Evolutionary conservation across 2,329 filamentous ascomycete species (phyloP).

Genomic region (Cercospora nicotianae): DNA sequence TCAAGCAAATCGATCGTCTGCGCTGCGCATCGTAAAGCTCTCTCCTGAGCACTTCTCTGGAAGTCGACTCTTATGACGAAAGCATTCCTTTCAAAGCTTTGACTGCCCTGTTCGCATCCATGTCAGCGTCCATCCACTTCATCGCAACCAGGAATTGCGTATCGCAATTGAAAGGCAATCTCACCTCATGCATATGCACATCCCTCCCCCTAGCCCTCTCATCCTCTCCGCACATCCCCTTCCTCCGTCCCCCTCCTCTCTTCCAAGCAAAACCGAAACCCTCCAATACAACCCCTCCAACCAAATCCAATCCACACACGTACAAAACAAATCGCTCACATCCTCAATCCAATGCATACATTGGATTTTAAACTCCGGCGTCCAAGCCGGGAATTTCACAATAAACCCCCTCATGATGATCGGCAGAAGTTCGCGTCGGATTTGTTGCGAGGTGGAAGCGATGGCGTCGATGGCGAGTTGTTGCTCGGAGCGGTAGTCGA

Average conservation of each 20-base stretch:
- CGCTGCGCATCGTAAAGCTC: constrained; percentile 4
- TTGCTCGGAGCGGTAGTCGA: constrained; percentile 13
- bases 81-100: constrained; percentile 4
- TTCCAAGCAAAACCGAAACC: constrained; percentile 6
- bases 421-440: constrained; percentile 17
- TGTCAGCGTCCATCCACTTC: neutral
- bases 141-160: too few relatives aligned
- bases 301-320: constrained; percentile 24
- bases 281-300: constrained; percentile 25
- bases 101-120: neutral
- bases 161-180: too few relatives aligned
- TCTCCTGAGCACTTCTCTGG: constrained; percentile 10
- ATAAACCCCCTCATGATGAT: constrained; percentile 19
- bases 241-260: neutral
- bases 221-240: constrained; percentile 14
- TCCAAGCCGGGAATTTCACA: constrained; percentile 25
- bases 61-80: constrained; percentile 22
- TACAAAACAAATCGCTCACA: constrained; percentile 19
- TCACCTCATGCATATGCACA: constrained; percentile 15
- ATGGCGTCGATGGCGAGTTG: constrained; percentile 20
- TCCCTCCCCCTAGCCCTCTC: constrained; percentile 15
- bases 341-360: constrained; percentile 21
- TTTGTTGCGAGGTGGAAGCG: constrained; percentile 8
- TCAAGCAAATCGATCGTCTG: constrained; percentile 5
- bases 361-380: constrained; percentile 23